Evolutionary conservation across 2,329 filamentous ascomycete species (phyloP), one percentile per base, ranked within the genome.

Genomic region (Talaromyces sp.): DNA sequence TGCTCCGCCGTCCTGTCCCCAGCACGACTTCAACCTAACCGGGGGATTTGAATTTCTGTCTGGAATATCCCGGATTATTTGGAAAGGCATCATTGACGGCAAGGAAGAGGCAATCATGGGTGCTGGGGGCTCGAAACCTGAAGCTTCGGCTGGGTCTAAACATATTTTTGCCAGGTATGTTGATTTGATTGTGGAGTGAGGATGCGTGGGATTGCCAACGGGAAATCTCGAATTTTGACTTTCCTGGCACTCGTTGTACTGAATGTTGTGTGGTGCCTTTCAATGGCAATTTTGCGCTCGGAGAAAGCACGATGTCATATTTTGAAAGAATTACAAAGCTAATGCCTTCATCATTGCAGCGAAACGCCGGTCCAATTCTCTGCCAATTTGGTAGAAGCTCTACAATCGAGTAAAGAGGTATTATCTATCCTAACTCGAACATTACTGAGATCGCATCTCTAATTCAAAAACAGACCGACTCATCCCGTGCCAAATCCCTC

Each of bases 351-450:
- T 62, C 61, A 70, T 69, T 73, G 13, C 48, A 86, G 82, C 68
- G 79, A 84, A 65, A 79, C 83, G 41, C 84, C 85, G 61, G 80
- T 88, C 62, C 80, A 82, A 65, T 87, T 96, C 74, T 96, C 91
- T 64, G 86, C 89, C 70, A 86, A 89, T 70, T 81, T 97, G 69
- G 82, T 95, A 68, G 87, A 96, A 69, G 85, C 87, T 61, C 81
- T 97, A 61, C 90, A 96, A 74, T 84, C 85, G 62, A 96, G 85
- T 78, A 83, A 88, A 66, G 91, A 97, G 85, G 92, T 96, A 82
- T 69, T n/a, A 8, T 13, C 25, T 13, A 10, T 45, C 25, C 7
- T 9, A 4, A 28, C 25, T 21, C 17, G 13, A 36, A 9, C 3
- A 10, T 13, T 8, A 9, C 15, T 8, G 8, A 1, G 36, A 2